Evolutionary conservation across 2,329 filamentous ascomycete genomes (phyloP).

Genomic region (Fonsecaea multimorphosa): DNA sequence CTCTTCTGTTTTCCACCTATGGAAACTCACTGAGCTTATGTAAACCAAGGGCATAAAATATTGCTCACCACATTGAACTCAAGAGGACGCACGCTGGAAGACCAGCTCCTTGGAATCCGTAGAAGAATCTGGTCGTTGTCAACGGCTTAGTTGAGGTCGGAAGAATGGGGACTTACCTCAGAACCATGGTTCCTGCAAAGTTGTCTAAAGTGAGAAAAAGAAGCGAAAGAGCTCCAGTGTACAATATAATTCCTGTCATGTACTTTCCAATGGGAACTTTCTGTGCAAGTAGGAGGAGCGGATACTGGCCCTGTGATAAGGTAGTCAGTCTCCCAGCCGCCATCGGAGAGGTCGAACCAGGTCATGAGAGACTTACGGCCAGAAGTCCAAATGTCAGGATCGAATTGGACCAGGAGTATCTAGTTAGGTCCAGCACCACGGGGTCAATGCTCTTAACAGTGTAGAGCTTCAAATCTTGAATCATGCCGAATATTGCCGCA

Average conservation of each 20-base stretch:
- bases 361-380: neutral
- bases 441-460: neutral
- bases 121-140: conserved; percentile 1
- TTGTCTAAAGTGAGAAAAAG: neutral
- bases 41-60: neutral
- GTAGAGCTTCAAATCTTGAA: conserved; percentile 6
- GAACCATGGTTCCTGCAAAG: conserved; percentile 6
- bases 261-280: neutral
- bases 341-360: neutral
- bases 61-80: conserved; percentile 2
- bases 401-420: neutral
- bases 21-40: neutral
- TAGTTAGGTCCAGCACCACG: neutral
- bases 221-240: conserved; percentile 1
- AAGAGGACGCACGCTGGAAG: neutral
- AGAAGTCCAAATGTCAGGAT: neutral
- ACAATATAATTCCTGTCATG: neutral
- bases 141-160: neutral
- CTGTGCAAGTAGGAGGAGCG: neutral
- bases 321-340: neutral
- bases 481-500: conserved; percentile 5
- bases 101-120: neutral
- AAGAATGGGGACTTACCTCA: neutral
- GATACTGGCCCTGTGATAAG: neutral
- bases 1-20: conserved; percentile 1